Conservation (phyloP, 2,329 filamentous ascomycete genomes). For the Colletotrichum lentis region DNA sequence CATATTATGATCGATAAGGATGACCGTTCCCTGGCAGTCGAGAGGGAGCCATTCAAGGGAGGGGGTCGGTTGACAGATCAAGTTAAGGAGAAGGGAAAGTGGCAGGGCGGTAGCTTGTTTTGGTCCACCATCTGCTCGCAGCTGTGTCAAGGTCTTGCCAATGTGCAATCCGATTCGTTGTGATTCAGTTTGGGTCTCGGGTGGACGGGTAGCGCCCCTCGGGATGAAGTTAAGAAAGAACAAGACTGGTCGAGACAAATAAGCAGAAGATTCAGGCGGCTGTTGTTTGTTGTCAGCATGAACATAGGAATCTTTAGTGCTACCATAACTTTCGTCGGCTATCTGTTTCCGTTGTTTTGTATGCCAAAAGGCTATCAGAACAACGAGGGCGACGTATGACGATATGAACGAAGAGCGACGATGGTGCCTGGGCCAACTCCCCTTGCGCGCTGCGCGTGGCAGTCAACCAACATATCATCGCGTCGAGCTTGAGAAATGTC, state of each 20-base stretch:
- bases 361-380: neutral
- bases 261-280: neutral
- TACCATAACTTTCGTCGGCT: neutral
- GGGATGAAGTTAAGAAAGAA: neutral
- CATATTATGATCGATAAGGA: constrained; percentile 2
- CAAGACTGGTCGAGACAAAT: neutral
- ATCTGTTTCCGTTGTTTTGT: too few relatives aligned
- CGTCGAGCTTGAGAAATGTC: neutral
- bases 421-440: neutral
- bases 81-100: neutral
- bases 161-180: neutral
- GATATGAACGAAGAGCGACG: neutral
- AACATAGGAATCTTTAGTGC: neutral
- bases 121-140: neutral
- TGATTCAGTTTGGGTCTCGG: neutral
- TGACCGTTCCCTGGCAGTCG: neutral
- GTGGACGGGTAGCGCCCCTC: neutral
- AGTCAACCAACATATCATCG: neutral
- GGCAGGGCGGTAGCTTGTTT: constrained; percentile 10
- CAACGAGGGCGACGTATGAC: neutral
- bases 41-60: constrained; percentile 19
- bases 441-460: too few relatives aligned
- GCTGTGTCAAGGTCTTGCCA: neutral
- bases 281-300: neutral
- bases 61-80: neutral